phyloP scores from a whole-genome alignment of 345 rosid species.

The Reutealis trisperma region DNA sequence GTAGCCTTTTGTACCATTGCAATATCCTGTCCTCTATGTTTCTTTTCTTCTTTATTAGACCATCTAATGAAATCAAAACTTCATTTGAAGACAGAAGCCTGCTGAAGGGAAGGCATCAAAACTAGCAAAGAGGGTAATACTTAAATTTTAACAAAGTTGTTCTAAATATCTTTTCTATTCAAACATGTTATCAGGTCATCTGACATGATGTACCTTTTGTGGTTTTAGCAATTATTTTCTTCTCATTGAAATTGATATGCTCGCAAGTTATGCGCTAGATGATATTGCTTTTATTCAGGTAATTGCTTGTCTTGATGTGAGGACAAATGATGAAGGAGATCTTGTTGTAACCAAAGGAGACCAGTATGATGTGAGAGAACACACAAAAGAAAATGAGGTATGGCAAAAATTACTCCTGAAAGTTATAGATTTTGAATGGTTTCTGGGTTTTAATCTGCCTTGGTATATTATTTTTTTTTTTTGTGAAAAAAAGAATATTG shows the following conservation, averaged over 20 bases:
- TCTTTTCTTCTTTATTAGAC: constrained; percentile 16
- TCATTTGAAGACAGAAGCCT: constrained; percentile 74
- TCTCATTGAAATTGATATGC: constrained; percentile 7
- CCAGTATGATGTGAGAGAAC: constrained; percentile 92
- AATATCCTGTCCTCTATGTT: constrained; percentile 4
- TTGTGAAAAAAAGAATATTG: not conserved
- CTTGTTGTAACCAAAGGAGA: constrained; percentile 99
- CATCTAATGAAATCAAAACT: constrained; percentile 51
- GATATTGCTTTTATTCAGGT: constrained; percentile 53
- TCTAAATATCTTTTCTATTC: not conserved
- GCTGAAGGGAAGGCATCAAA: constrained; percentile 69
- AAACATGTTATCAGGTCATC: not conserved
- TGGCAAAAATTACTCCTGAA: not conserved
- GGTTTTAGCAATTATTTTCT: not conserved
- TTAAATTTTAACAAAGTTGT: not conserved
- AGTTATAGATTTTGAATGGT: not conserved
- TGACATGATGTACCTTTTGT: not conserved
- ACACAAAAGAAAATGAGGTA: constrained; percentile 85
- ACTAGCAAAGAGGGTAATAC: constrained; percentile 91
- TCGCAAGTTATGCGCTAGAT: constrained; percentile 1
- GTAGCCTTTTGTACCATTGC: constrained; percentile 44
- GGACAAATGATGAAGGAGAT: constrained; percentile 91
- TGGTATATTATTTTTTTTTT: too few species aligned
- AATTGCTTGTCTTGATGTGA: constrained; percentile 98
- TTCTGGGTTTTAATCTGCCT: not conserved